A percentile compares a stretch with the other conserved stretches of the same genome.
phyloP scores from a whole-genome alignment of 2,329 filamentous ascomycete species.

The Colletotrichum sp. region DNA sequence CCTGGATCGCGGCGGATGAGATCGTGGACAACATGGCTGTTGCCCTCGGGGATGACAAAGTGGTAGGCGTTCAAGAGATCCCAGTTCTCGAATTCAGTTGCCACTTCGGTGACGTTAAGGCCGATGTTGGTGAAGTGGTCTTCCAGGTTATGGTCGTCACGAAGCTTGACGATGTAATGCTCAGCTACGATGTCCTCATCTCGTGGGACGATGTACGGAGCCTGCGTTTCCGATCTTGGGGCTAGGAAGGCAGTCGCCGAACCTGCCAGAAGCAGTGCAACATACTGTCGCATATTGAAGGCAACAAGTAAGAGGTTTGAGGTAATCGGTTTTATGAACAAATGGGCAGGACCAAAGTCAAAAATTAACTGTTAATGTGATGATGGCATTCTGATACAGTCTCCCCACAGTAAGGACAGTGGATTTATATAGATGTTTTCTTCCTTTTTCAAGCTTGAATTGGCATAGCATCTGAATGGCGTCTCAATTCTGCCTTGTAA shows the following conservation, averaged over 20 bases:
- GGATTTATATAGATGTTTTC: not conserved
- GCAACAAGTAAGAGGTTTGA: accelerated
- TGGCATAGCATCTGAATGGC: not conserved
- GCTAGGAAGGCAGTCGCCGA: not conserved
- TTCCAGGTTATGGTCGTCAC: not conserved
- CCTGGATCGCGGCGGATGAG: no score
- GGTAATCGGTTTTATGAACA: not conserved
- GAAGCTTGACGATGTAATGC: not conserved
- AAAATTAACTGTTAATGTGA: not conserved
- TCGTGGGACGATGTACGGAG: not conserved
- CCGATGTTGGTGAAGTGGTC: not conserved
- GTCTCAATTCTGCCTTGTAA: not conserved
- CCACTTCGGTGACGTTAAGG: not conserved
- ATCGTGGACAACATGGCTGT: not conserved
- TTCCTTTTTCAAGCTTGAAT: not conserved
- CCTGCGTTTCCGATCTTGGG: not conserved
- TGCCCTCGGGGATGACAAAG: not conserved
- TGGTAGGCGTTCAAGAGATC: not conserved
- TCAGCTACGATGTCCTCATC: not conserved
- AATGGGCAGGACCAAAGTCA: not conserved
- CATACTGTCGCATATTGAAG: not conserved
- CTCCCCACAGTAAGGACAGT: not conserved
- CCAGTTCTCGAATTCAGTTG: not conserved
- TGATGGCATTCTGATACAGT: not conserved
- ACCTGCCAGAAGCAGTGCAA: not conserved